Evolutionary conservation across 1,284 basidiomycete genomes (phyloP).

Genomic region (Ustilago esculenta): DNA sequence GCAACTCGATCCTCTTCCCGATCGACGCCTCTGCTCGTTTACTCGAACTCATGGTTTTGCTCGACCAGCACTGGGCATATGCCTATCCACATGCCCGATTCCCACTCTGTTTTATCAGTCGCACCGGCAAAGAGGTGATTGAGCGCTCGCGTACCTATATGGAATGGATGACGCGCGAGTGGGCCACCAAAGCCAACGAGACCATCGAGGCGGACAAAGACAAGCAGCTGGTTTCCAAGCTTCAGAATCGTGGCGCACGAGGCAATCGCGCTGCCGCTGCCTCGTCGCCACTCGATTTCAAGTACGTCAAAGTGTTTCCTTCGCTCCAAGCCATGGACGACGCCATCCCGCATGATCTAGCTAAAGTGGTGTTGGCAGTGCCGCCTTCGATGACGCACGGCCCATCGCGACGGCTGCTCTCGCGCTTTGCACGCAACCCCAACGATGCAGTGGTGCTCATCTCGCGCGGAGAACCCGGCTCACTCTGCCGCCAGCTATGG

Average conservation of each 20-base stretch:
- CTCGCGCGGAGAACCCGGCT: slow-evolving; percentile 76
- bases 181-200: slow-evolving; percentile 69
- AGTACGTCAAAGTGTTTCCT: slow-evolving; percentile 85
- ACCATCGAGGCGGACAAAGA: slow-evolving; percentile 43
- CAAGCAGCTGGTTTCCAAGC: background rate
- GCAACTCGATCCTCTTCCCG: slow-evolving; percentile 83
- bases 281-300: slow-evolving; percentile 57
- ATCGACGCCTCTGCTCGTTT: slow-evolving; percentile 93
- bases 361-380: slow-evolving; percentile 91
- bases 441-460: slow-evolving; percentile 58
- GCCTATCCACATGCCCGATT: slow-evolving; percentile 72
- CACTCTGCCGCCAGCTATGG: slow-evolving; percentile 81
- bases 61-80: slow-evolving; percentile 98
- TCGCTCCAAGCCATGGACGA: slow-evolving; percentile 82
- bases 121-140: slow-evolving; percentile 91
- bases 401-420: slow-evolving; percentile 84
- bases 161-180: slow-evolving; percentile 96
- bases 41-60: slow-evolving; percentile 89
- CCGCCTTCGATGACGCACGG: slow-evolving; percentile 93
- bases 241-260: background rate
- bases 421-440: slow-evolving; percentile 82
- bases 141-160: slow-evolving; percentile 95
- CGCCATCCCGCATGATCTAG: slow-evolving; percentile 76
- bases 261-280: slow-evolving; percentile 11
- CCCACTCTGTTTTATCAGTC: slow-evolving; percentile 84